Conservation (phyloP, 306 rosid species). For the Lathyrus sativus region DNA sequence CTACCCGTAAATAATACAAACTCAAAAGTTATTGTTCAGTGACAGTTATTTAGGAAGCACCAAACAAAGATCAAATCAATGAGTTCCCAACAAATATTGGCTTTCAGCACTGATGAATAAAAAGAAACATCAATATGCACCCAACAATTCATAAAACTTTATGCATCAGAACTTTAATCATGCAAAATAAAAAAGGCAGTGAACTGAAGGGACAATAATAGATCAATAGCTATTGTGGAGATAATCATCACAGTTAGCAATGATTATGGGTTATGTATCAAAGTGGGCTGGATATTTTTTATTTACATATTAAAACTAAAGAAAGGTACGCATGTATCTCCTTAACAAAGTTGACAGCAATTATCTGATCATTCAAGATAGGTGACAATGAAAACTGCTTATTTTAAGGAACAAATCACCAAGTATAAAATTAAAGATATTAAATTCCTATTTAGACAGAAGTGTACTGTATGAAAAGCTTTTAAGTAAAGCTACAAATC, state of each 20-base stretch:
- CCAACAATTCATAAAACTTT: slow-evolving; percentile 26
- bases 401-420: slow-evolving; percentile 1
- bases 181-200: slow-evolving; percentile 10
- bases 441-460: slow-evolving; percentile 22
- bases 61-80: slow-evolving; percentile 25
- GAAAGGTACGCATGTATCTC: slow-evolving; percentile 28
- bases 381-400: slow-evolving; percentile 28
- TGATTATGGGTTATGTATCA: slow-evolving; percentile 3
- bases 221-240: slow-evolving; percentile 17
- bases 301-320: slow-evolving; percentile 28
- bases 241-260: slow-evolving; percentile 15
- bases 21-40: slow-evolving; percentile 25
- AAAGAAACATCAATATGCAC: slow-evolving; percentile 29
- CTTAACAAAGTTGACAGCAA: slow-evolving; percentile 27
- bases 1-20: slow-evolving; percentile 52
- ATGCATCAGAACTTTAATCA: slow-evolving; percentile 15
- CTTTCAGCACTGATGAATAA: slow-evolving; percentile 35
- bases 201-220: slow-evolving; percentile 17
- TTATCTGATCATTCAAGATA: slow-evolving; percentile 19
- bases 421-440: slow-evolving; percentile 33
- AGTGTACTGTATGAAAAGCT: background rate
- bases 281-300: slow-evolving; percentile 19
- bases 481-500: slow-evolving; percentile 31
- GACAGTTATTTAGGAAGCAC: slow-evolving; percentile 33
- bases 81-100: slow-evolving; percentile 19